These are phyloP conservation scores for Gymnopus androsaceus DNA, from an alignment of 1,284 basidiomycete genomes.

Conservation along the genomic window DNA sequence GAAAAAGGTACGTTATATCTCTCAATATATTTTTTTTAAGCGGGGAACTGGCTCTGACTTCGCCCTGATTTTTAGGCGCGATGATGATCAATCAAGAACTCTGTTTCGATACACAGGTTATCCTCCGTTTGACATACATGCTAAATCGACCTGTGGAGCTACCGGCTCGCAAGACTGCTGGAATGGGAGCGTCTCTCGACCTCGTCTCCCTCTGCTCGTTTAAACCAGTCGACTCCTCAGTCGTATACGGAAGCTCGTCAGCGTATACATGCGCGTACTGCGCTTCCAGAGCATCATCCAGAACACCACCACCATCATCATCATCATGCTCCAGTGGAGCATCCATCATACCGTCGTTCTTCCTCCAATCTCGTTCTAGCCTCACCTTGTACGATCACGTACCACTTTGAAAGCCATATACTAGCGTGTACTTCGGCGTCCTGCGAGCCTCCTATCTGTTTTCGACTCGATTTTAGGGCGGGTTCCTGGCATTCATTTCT, in stretches of 20 bases:
- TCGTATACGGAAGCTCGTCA: too few relatives aligned
- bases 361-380: not conserved
- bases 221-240: not conserved
- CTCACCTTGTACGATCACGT: not conserved
- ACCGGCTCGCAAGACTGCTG: slow-evolving; percentile 61
- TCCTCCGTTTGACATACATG: slow-evolving; percentile 67
- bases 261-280: not conserved
- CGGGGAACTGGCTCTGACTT: slow-evolving; percentile 24
- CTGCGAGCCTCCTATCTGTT: too few relatives aligned
- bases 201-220: slow-evolving; percentile 24
- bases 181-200: slow-evolving; percentile 48
- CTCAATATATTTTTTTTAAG: slow-evolving; percentile 19
- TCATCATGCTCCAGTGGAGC: not conserved
- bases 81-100: slow-evolving; percentile 68
- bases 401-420: too few relatives aligned
- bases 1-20: slow-evolving; percentile 37
- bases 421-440: too few relatives aligned
- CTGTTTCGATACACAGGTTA: slow-evolving; percentile 58
- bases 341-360: not conserved
- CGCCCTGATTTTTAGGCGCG: slow-evolving; percentile 44
- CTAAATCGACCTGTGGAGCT: slow-evolving; percentile 54
- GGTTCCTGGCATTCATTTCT: too few relatives aligned
- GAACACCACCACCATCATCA: not conserved
- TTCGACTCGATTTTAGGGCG: too few relatives aligned
- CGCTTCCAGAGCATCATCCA: not conserved